Base-by-base conservation (phyloP, 345 rosid genomes). In the Iberis pinnata region DNA sequence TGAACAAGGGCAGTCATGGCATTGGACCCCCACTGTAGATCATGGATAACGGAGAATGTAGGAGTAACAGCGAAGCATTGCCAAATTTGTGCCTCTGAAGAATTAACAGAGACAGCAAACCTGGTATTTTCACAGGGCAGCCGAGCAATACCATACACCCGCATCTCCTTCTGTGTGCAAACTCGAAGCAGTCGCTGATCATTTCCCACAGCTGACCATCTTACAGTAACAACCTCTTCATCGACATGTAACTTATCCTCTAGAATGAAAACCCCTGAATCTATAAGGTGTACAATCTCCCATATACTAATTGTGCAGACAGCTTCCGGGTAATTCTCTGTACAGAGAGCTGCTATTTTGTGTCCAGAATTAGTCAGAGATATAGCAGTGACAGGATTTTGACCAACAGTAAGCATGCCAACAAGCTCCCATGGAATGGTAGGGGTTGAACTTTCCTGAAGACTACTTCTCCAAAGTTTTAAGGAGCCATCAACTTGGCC, bases 401-500 rank as follows among this genome's bases (percentile, higher is more conserved):
- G 74, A 70, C 78, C 80, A 41, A 71, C 75, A 54, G 53, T 55
- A 67, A 83, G 65, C 64, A 72, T 70, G 61, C 97, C 97, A 45
- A 84, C 94, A 58, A 83, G 80, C 73, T 81, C 84, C 94, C 95
- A 86, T 17, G 41, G 60, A 41, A 24, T 20, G 16, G 27, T 26
- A 61, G 73, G 52, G 54, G 71, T 61, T 58, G 75, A 67, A 36
- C 53, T 51, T 49, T 62, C 56, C 58, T 62, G 73, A 66, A 69
- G 16, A 36, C 68, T 73, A 71, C 78, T 75, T 71, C 76, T 81
- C 97, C 95, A 89, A 62, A 86, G 68, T 67, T 82, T 89, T 76
- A 86, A 56, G 73, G 75, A 71, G 43, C 97, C 95, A 78, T 82
- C 88, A 63, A 70, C 67, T 59, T 63, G 80, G 58, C 95, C 97